Base-by-base conservation (phyloP, 352 stramenopile species). In the Pseudoperonospora humuli region DNA sequence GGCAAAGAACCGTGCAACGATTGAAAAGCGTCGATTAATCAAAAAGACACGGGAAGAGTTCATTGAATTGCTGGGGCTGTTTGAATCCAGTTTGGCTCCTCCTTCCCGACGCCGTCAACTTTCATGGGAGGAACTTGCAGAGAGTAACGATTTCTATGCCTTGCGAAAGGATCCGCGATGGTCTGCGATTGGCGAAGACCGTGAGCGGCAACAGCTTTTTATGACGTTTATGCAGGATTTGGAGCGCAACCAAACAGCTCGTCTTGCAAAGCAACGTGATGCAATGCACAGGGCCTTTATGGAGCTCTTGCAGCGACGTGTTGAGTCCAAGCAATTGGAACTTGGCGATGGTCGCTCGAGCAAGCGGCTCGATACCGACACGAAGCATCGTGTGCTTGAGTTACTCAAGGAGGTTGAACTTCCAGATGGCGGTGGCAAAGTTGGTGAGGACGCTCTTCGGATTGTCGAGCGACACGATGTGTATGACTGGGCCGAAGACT, bases 41-140 rank as follows among this genome's bases (percentile, higher is more conserved):
- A 93, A 93, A 55, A 70, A 71, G 14, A 49, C 68, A 8, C 71
- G 80, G 7, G 80, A 93, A 32, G 74, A 89, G 13, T 93, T 90
- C 41, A 29, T 79, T 4, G 78, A 84, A 31, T 39, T 93, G n/a
- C 47, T 93, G 4, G 56, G 48, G 1, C 52, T 67, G 14, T 79
- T 77, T 36, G 70, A 86, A 21, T 55, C 47, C 7, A 66, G 39
- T 13, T 51, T 87, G 19, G 55, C 50, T 2, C 57, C 56, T 0
- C 39, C 45, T 19, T 59, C 47, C 27, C 54, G 27, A 7, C 63
- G 21, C 14, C 45, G 28, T 32, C 54, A 41, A 18, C 24, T 33
- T 33, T 69, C 31, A 37, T 86, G 75, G 55, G 59, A 81, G 0
- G 74, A 91, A 34, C 58, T 86, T 36, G 46, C 35, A 0, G 46